Evolutionary conservation across 225 moss, liverwort and hornwort genomes (phyloP).

Genomic region (Pleurozium schreberi): DNA sequence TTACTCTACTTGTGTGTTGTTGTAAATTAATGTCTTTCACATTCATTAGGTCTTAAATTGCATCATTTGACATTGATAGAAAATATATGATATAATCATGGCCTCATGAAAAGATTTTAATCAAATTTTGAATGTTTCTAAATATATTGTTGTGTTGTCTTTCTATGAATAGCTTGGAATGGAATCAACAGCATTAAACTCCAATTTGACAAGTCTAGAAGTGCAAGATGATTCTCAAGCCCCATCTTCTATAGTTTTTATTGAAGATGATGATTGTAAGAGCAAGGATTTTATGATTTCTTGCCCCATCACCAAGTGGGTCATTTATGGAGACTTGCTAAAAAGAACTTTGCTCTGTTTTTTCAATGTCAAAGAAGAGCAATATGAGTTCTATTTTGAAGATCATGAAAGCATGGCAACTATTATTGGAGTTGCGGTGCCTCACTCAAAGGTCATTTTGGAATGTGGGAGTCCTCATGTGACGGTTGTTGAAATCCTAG

Average conservation of each 20-base stretch:
- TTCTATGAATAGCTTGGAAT: background rate
- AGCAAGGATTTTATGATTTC: rapidly evolving
- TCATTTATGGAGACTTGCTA: background rate
- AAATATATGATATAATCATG: background rate
- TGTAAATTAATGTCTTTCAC: background rate
- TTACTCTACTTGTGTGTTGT: background rate
- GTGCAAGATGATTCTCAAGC: background rate
- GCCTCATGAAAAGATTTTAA: background rate
- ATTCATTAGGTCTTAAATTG: no score
- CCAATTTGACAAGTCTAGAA: rapidly evolving
- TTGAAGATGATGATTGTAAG: background rate
- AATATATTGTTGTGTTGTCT: background rate
- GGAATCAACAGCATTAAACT: background rate
- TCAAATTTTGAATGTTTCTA: background rate
- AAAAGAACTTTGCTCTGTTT: background rate
- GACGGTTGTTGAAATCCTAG: background rate
- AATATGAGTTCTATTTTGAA: background rate
- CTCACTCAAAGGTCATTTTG: background rate
- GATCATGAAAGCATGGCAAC: background rate
- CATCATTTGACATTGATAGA: background rate
- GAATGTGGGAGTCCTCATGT: background rate
- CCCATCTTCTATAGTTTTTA: background rate
- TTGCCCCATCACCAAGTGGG: background rate
- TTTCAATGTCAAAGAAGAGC: background rate
- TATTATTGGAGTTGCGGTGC: background rate